A percentile compares a stretch with the other conserved stretches of the same genome.
phyloP scores from a whole-genome alignment of 495 filamentous ascomycete genomes.

The Trichoderma reesei region DNA sequence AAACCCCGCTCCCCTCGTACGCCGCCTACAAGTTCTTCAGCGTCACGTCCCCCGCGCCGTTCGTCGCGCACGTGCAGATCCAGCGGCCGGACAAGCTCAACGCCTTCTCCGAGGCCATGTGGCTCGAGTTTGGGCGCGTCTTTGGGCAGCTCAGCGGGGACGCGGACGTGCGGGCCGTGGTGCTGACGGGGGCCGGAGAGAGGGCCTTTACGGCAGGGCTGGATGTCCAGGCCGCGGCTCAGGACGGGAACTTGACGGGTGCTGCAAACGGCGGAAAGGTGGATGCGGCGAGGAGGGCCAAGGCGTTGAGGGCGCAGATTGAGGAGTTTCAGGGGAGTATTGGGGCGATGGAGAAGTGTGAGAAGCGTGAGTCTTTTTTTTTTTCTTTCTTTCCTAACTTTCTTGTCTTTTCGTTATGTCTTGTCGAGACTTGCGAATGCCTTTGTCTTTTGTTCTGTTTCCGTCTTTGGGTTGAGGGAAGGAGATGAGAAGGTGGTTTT shows the following conservation, averaged over 20 bases:
- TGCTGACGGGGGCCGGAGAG: slow-evolving; percentile 75
- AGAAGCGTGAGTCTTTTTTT: slow-evolving; percentile 62
- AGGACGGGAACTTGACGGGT: slow-evolving; percentile 28
- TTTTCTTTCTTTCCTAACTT: too few species aligned
- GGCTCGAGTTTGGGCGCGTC: slow-evolving; percentile 65
- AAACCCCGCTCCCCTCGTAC: slow-evolving; percentile 17
- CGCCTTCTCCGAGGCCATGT: slow-evolving; percentile 84
- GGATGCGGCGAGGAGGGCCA: slow-evolving; percentile 63
- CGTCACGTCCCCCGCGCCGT: slow-evolving; percentile 56
- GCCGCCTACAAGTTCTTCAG: slow-evolving; percentile 54
- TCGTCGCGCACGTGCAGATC: slow-evolving; percentile 88
- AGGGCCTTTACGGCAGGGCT: slow-evolving; percentile 78
- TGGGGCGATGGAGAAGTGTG: slow-evolving; percentile 66
- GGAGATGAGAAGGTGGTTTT: too few species aligned
- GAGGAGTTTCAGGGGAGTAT: slow-evolving; percentile 71
- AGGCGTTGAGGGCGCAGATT: slow-evolving; percentile 54
- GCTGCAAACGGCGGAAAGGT: slow-evolving; percentile 14
- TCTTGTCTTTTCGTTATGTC: background rate
- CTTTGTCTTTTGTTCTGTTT: too few species aligned
- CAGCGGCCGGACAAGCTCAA: slow-evolving; percentile 86
- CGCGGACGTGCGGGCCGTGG: slow-evolving; percentile 62
- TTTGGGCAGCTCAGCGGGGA: slow-evolving; percentile 67
- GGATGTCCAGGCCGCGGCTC: slow-evolving; percentile 61
- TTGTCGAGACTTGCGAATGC: background rate
- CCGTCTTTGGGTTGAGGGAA: too few species aligned